Evolutionary conservation across 306 rosid species (phyloP), one percentile per base, ranked within the genome.

Genomic region (Erythrophleum fordii): DNA sequence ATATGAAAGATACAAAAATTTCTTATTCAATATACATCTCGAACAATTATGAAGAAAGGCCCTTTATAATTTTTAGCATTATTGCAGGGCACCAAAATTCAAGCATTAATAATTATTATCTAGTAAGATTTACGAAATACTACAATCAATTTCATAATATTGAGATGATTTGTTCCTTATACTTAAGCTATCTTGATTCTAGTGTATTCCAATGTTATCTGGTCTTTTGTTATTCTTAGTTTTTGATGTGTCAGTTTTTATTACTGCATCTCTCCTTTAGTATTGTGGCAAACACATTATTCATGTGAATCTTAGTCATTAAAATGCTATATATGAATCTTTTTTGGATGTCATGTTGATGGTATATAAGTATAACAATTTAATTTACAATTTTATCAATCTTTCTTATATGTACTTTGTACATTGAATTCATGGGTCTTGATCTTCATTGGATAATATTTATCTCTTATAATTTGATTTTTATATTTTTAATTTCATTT

Each of bases 111-210:
- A 16, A 13, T 61, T 17, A 18, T 35, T 31, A 64, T 34, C 20
- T 12, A 58, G 8, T 25, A 11, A 23, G 65, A 25, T 58, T 58
- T 58, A 58, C 10, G 31, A 7, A 23, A 58, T 56, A 4, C 62
- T 25, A 11, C 29, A 25, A 69, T 26, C 14, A 46, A 25, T 44
- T 25, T 42, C 11, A 8, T 44, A 23, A 28, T 83, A 60, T 73
- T 59, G 26, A 68, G 74, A 42, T 39, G 61, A 45, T 74, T 83
- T 79, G 62, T n/a, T 20, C 28, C n/a, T n/a, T 51, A 49, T 48
- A 11, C 77, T 69, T 1, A 35, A 55, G 77, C 59, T 48, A 58
- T 74, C 73, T 67, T 20, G 72, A 71, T 71, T n/a, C 58, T 60
- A 25, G 74, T 77, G 39, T 49, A 62, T 28, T 16, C 41, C 68